Evolutionary conservation across 768 basidiomycete species (phyloP).

Genomic region (Suillus plorans): DNA sequence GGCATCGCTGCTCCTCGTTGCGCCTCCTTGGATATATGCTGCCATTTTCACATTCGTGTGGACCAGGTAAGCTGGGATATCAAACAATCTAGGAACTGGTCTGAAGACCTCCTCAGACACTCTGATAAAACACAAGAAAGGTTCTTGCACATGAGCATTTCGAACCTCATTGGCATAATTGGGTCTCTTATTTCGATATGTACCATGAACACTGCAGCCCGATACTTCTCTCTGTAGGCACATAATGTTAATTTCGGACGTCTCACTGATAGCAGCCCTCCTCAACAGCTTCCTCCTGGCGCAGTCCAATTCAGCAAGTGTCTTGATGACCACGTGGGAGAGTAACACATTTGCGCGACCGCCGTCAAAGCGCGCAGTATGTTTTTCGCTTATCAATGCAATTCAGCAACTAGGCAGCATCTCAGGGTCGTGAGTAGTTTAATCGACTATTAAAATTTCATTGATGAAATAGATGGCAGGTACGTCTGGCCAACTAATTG

Average conservation of each 20-base stretch:
- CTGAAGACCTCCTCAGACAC: constrained; percentile 39
- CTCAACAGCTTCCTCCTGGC: constrained; percentile 67
- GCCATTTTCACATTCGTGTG: constrained; percentile 53
- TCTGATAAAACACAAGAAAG: constrained; percentile 72
- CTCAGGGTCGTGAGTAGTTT: constrained; percentile 64
- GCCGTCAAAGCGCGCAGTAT: constrained; percentile 84
- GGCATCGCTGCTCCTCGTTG: constrained; percentile 68
- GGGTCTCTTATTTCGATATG: constrained; percentile 70
- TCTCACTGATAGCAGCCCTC: constrained; percentile 2
- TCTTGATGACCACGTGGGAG: constrained; percentile 58
- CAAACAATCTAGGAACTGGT: background rate
- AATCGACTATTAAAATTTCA: constrained; percentile 1
- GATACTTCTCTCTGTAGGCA: constrained; percentile 64
- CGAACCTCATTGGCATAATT: constrained; percentile 58
- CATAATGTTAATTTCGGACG: constrained; percentile 7
- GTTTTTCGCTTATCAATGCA: constrained; percentile 76
- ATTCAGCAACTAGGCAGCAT: constrained; percentile 85
- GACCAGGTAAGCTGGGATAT: constrained; percentile 39
- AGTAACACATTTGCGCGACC: constrained; percentile 67
- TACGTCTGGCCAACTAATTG: constrained; percentile 68
- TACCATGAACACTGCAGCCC: constrained; percentile 62
- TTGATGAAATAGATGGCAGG: constrained; percentile 26
- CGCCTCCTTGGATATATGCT: constrained; percentile 71
- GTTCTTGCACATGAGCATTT: constrained; percentile 30
- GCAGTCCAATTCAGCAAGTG: constrained; percentile 68